Evolutionary conservation across 805 yeast genomes (phyloP).

Genomic region (Teunomyces barrocoloradensis): DNA sequence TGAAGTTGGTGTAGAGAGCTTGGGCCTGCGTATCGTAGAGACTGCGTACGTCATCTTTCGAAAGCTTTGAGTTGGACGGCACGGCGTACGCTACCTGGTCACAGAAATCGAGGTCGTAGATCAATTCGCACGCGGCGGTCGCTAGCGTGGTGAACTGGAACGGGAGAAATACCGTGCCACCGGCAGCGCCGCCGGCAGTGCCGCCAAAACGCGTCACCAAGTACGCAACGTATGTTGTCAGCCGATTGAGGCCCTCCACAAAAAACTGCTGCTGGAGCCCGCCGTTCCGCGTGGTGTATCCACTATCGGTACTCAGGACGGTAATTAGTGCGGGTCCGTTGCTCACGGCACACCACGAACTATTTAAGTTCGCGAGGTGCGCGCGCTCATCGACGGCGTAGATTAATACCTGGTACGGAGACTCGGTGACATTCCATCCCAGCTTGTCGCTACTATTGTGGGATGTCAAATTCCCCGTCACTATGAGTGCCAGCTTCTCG

Average conservation of each 20-base stretch:
- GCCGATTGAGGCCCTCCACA: conserved; percentile 56
- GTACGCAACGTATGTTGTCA: conserved; percentile 64
- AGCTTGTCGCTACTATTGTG: conserved; percentile 1
- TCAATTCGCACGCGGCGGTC: conserved; percentile 62
- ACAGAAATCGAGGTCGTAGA: conserved; percentile 77
- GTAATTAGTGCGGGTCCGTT: conserved; percentile 45
- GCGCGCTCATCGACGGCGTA: conserved; percentile 41
- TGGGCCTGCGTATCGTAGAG: conserved; percentile 66
- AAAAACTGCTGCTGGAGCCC: conserved; percentile 60
- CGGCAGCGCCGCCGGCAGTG: conserved; percentile 55
- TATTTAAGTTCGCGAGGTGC: conserved; percentile 39
- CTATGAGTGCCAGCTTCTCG: conserved; percentile 60
- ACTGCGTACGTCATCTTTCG: conserved; percentile 15
- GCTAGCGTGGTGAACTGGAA: conserved; percentile 57
- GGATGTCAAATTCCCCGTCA: conserved; percentile 51
- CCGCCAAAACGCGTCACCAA: conserved; percentile 50
- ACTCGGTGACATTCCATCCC: conserved; percentile 21
- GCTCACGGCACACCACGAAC: conserved; percentile 71
- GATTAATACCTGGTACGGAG: conserved; percentile 43
- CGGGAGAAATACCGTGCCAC: conserved; percentile 63
- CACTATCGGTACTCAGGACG: conserved; percentile 20
- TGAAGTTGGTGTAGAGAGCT: conserved; percentile 59
- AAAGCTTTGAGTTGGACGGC: conserved; percentile 43
- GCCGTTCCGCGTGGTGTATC: conserved; percentile 46
- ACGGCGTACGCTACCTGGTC: conserved; percentile 82